Conservation (phyloP, 257 asterid genomes). For the Nicotiana noctiflora region DNA sequence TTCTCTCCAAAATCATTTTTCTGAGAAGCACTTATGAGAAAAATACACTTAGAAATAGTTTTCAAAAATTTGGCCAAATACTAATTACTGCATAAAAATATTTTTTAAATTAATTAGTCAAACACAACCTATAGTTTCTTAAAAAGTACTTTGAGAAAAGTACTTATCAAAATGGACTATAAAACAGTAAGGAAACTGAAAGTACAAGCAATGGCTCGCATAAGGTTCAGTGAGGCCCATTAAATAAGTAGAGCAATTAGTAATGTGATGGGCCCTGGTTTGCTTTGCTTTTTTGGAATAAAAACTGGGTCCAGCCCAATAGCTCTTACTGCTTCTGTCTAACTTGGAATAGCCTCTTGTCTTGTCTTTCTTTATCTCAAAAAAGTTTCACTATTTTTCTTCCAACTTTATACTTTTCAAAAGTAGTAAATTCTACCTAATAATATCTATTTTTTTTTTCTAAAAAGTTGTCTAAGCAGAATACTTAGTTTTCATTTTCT, state of each 20-base stretch:
- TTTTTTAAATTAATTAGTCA: no score
- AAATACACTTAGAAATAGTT: no score
- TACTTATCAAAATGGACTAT: no score
- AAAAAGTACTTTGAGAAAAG: no score
- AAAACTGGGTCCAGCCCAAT: slow-evolving; percentile 27
- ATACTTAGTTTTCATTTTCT: not conserved
- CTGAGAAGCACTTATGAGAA: no score
- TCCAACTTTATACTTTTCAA: not conserved
- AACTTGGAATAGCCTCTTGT: not conserved
- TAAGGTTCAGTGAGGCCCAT: not conserved
- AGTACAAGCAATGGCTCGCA: not conserved
- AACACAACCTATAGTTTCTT: no score
- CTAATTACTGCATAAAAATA: no score
- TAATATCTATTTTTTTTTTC: no score
- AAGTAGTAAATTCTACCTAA: not conserved
- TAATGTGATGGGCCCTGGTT: slow-evolving; percentile 7
- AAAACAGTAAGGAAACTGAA: not conserved
- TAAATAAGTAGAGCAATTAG: not conserved
- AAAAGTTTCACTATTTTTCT: not conserved
- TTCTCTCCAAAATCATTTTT: no score
- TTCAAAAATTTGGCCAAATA: no score
- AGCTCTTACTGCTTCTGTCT: not conserved
- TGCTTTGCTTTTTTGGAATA: not conserved
- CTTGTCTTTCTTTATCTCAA: not conserved
- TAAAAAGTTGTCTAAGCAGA: not conserved